Evolutionary conservation across 2,329 filamentous ascomycete genomes (phyloP), one percentile per base, ranked within the genome.

Genomic region (Colletotrichum siamense): DNA sequence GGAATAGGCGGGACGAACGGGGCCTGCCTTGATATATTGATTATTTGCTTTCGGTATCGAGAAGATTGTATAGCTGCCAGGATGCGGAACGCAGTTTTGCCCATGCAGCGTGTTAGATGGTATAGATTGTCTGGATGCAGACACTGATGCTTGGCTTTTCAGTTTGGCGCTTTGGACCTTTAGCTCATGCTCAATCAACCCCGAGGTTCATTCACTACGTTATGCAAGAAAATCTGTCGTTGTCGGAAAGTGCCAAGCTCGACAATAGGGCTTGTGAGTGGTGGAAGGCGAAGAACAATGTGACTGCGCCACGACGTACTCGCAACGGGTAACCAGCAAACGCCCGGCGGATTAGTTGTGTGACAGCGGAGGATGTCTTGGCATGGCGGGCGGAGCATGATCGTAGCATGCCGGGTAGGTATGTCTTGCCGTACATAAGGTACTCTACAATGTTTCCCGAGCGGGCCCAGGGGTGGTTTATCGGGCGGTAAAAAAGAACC

Each of bases 1-100:
- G 86, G n/a, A 73, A 69, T 26, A 81, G 88, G 70, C 79, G 82
- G 82, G 75, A 80, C 82, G 70, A 83, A 82, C 69, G 79, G 80
- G 77, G 83, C 83, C 76, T 78, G 71, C 68, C 78, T 62, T 77
- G 70, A 73, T 30, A 36, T 63, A 65, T 15, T 74, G 59, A 39
- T n/a, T 63, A 52, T 26, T n/a, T 72, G 24, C 28, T 26, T 34
- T 59, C 26, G 63, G 70, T 26, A 22, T 55, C 34, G 12, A 39
- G 36, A 39, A 26, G 62, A 44, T 44, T 64, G 62, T 44, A 64
- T 8, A 36, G 24, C 62, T 64, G 22, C 34, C 34, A n/a, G 32
- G 15, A 26, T 24, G 32, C 18, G 34, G 55, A 4, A n/a, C 13
- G 59, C 16, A n/a, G n/a, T 32, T 68, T 36, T 68, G 36, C 57